Conservation (phyloP, 768 basidiomycete genomes). For the Lentinula detonsa region DNA sequence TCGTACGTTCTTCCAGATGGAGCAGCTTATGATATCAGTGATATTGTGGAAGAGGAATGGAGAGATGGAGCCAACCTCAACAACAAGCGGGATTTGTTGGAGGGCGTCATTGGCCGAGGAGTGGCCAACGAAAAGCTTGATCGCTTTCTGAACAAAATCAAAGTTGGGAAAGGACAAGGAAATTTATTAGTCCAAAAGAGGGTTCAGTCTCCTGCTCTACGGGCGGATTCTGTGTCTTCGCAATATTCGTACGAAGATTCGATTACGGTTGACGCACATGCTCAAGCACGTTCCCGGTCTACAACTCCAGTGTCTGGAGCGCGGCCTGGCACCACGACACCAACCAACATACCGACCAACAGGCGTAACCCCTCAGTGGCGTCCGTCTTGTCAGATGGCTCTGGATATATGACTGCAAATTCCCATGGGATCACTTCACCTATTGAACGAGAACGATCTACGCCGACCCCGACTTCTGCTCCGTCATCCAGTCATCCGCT, state of each 20-base stretch:
- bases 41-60: constrained; percentile 89
- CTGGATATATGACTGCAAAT: constrained; percentile 19
- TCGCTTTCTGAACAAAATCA: constrained; percentile 71
- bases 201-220: constrained; percentile 19
- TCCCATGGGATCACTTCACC: constrained; percentile 10
- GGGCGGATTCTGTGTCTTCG: constrained; percentile 31
- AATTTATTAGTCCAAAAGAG: not conserved
- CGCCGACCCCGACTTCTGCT: constrained; percentile 72
- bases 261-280: constrained; percentile 12
- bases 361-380: constrained; percentile 9
- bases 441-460: constrained; percentile 30
- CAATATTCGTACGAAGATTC: constrained; percentile 45
- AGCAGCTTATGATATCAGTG: constrained; percentile 88
- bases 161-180: constrained; percentile 47
- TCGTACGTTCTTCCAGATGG: constrained; percentile 91
- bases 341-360: constrained; percentile 4
- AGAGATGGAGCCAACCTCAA: constrained; percentile 27
- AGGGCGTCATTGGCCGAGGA: constrained; percentile 53
- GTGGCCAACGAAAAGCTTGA: constrained; percentile 68
- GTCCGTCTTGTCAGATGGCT: constrained; percentile 19
- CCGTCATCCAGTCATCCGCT: constrained; percentile 57
- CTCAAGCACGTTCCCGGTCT: constrained; percentile 5
- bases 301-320: constrained; percentile 12
- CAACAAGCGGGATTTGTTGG: constrained; percentile 53
- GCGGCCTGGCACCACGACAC: constrained; percentile 10